Conservation (phyloP, 2,329 filamentous ascomycete species). For the Nemania bipapillata region DNA sequence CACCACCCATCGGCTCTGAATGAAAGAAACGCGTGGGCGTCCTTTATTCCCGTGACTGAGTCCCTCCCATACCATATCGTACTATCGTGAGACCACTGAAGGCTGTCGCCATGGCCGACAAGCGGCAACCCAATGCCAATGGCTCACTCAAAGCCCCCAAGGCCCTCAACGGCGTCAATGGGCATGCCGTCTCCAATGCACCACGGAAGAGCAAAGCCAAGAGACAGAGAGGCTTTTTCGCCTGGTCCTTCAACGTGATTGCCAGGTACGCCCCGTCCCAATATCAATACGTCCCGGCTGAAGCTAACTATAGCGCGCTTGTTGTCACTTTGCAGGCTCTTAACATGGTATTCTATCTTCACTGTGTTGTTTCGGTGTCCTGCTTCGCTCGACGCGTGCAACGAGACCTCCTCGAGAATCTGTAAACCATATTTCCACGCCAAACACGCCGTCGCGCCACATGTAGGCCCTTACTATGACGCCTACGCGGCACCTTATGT, state of each 20-base stretch:
- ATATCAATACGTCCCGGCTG: not conserved
- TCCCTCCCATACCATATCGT: constrained; percentile 4
- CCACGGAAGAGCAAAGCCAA: constrained; percentile 49
- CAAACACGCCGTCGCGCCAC: constrained; percentile 73
- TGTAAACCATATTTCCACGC: constrained; percentile 84
- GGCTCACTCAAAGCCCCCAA: constrained; percentile 51
- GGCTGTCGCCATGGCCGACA: constrained; percentile 39
- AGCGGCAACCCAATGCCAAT: constrained; percentile 50
- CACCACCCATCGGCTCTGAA: not conserved
- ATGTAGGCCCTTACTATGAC: constrained; percentile 86
- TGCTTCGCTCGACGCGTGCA: constrained; percentile 71
- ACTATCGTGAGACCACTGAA: not conserved
- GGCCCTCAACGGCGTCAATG: constrained; percentile 51
- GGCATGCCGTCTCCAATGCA: constrained; percentile 51
- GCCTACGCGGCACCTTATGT: constrained; percentile 86
- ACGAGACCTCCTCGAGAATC: constrained; percentile 75
- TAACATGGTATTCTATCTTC: constrained; percentile 86
- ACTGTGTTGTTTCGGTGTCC: constrained; percentile 87
- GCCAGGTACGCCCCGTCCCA: constrained; percentile 58
- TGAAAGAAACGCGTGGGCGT: not conserved
- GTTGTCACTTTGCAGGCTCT: constrained; percentile 64
- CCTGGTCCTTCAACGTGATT: constrained; percentile 60
- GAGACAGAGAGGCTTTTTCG: constrained; percentile 50
- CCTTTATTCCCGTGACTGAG: not conserved
- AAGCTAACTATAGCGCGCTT: constrained; percentile 31